Base-by-base conservation (phyloP, 2,329 filamentous ascomycete genomes). In the Phoma sp. region DNA sequence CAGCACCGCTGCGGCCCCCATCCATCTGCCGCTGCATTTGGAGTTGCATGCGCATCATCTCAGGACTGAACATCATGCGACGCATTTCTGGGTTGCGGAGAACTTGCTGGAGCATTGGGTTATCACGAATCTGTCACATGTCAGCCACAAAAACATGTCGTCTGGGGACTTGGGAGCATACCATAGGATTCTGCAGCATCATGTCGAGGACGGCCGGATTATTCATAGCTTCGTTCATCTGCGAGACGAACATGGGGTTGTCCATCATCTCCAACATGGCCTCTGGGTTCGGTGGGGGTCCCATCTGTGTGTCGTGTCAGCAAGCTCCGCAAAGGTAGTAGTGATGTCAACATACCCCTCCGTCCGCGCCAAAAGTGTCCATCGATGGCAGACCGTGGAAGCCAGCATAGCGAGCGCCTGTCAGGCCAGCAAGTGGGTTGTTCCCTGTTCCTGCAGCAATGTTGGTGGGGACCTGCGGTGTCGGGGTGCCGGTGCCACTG, bases 121-220 rank as follows among this genome's bases (percentile, higher is more conserved):
- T 96, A 69, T 89, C 86, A 66, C 95, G 86, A 66, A 99, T 92
- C 69, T 72, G 33, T 39, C 37, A 30, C 25, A 44, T 10, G 56
- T 70, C 47, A 70, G 61, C 18, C n/a, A 36, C 10, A 2, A 13
- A 8, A 7, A 14, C 32, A 33, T 9, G 32, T n/a, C 7, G 9
- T 5, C n/a, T n/a, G 3, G 22, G 23, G 37, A 35, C n/a, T 10
- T 25, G 5, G 30, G 13, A 23, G 44, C 59, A 6, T 52, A 69
- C 69, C 84, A 98, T 80, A 3, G 80, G 80, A 56, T 75, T 80
- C 58, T 82, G 76, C 52, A 77, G 71, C 65, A 82, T 90, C 84
- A 96, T 91, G 70, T 98, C 91, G 71, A 98, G 85, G 66, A 99
- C 89, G 14, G 88, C 85, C n/a, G 95, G 93, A 76, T 98, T 98